A percentile compares a stretch with the other conserved stretches of the same genome.
These are phyloP conservation scores for Stereum hirsutum DNA, from an alignment of 1,284 basidiomycete species.

Conservation along the genomic window DNA sequence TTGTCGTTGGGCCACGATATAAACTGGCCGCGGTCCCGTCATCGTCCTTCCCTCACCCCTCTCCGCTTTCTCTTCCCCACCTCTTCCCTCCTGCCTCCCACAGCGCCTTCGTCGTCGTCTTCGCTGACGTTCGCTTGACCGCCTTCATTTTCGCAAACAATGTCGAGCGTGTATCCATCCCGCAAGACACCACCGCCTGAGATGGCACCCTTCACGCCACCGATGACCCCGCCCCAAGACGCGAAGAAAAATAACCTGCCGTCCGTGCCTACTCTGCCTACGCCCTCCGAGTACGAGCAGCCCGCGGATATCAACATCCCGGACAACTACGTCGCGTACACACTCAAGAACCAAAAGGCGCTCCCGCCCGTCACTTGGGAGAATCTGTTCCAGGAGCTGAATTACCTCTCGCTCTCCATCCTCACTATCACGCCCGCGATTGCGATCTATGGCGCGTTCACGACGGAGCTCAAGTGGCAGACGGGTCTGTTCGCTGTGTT, in stretches of 20 bases:
- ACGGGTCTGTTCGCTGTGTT: conserved; percentile 37
- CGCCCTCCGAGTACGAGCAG: conserved; percentile 25
- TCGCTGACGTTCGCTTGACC: not conserved
- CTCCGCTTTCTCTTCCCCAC: not conserved
- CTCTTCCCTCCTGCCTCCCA: not conserved
- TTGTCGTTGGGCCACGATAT: no score
- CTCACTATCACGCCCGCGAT: conserved; percentile 41
- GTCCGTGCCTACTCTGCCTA: conserved; percentile 12
- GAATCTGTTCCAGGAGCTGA: conserved; percentile 65
- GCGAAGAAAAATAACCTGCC: conserved; percentile 2
- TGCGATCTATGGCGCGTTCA: conserved; percentile 40
- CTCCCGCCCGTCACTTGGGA: conserved; percentile 71
- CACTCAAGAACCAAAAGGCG: conserved; percentile 67
- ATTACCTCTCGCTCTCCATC: conserved; percentile 36
- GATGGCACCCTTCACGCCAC: conserved; percentile 17
- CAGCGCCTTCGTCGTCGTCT: not conserved
- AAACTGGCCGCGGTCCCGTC: no score
- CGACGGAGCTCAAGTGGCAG: conserved; percentile 29
- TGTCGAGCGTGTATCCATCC: conserved; percentile 4
- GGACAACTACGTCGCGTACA: conserved; percentile 86
- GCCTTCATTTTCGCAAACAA: not conserved
- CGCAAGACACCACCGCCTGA: conserved; percentile 15
- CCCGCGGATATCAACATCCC: conserved; percentile 66
- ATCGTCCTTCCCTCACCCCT: no score
- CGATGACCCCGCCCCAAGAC: conserved; percentile 15